Base-by-base conservation (phyloP, 768 basidiomycete species). In the Tricholoma hemisulphureum region DNA sequence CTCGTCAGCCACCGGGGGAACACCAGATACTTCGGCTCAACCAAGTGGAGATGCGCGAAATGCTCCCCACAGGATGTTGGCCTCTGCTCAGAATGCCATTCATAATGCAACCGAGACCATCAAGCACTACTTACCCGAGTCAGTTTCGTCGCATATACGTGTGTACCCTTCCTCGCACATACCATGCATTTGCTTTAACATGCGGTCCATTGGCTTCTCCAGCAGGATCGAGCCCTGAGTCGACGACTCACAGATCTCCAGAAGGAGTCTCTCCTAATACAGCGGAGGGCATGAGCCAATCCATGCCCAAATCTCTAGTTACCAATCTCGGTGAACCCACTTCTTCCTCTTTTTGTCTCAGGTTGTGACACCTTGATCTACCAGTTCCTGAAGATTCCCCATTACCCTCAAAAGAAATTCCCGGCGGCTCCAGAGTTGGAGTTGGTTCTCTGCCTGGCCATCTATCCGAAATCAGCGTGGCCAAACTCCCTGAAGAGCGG, bases 381-480 rank as follows among this genome's bases (percentile, higher is more conserved):
- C 28, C 39, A 8, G 28, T 2, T 2, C n/a, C 39, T 24, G 8
- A 54, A 23, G 53, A 39, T 43, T 54, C 43, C 10, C 43, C 53
- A 20, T 26, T 54, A 9, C 53, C 53, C 8, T 54, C 53, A 7
- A 64, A 49, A 1, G 68, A 69, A 57, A 51, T 50, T 9, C 66
- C 66, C 2, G 53, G 59, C 7, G 63, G 61, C 37, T 67, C 67
- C 3, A 6, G n/a, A 1, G 71, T 66, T 6, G 84, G 83, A 9
- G 77, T 81, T 2, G 83, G 84, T 10, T 76, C 81, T 0, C 75
- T 84, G 9, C 82, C 83, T 0, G 83, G 82, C 11, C 69, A 68
- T 26, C 55, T 67, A 11, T 73, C 71, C 20, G 83, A 85, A 61
- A 65, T 72, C 8, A 76, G 73, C 4, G 80, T 84, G 9, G 78